phyloP scores from a whole-genome alignment of 495 filamentous ascomycete genomes.

The Aspergillus ellipticus region DNA sequence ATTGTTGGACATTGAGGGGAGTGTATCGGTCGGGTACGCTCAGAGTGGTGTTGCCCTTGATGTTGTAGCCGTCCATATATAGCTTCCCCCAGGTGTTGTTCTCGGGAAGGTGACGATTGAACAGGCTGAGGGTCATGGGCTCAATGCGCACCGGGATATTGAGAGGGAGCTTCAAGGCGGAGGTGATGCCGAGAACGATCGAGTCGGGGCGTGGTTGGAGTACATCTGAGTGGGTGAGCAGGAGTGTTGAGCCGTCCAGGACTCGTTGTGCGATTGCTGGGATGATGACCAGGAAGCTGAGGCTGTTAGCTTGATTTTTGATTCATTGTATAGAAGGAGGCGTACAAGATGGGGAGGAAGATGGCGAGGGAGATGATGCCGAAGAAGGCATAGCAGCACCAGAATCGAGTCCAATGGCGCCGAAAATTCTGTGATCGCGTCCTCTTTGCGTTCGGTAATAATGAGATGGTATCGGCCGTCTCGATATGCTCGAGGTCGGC shows the following conservation, averaged over 20 bases:
- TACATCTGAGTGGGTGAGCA: constrained; percentile 34
- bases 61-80: constrained; percentile 21
- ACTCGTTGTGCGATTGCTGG: constrained; percentile 43
- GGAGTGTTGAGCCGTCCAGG: constrained; percentile 35
- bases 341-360: constrained; percentile 39
- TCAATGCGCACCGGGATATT: constrained; percentile 36
- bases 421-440: constrained; percentile 25
- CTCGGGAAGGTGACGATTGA: constrained; percentile 23
- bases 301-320: background rate
- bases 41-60: constrained; percentile 36
- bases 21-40: constrained; percentile 21
- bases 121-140: constrained; percentile 31
- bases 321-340: background rate
- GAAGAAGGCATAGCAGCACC: constrained; percentile 36
- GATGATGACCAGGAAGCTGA: constrained; percentile 40
- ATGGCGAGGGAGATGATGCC: constrained; percentile 37
- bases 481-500: constrained; percentile 28
- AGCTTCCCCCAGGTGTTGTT: constrained; percentile 27
- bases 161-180: constrained; percentile 35
- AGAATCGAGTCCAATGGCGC: constrained; percentile 41
- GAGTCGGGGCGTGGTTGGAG: constrained; percentile 31
- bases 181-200: constrained; percentile 28
- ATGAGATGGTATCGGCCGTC: constrained; percentile 26
- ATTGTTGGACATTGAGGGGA: constrained; percentile 25
- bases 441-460: constrained; percentile 25